phyloP scores from a whole-genome alignment of 768 basidiomycete species.

The Mycena capillaripes region DNA sequence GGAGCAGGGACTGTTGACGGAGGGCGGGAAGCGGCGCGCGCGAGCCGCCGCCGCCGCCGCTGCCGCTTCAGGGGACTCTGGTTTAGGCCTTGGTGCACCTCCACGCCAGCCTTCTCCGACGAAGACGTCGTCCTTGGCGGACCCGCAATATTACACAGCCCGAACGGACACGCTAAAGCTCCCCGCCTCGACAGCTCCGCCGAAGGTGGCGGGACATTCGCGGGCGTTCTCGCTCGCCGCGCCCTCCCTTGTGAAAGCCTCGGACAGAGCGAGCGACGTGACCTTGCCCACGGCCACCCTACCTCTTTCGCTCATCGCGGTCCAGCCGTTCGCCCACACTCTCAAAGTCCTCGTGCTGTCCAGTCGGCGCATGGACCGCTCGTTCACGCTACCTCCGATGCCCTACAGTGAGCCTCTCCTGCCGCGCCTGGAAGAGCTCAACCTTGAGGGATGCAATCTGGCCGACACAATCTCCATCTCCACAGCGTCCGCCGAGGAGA shows the following conservation, averaged over 20 bases:
- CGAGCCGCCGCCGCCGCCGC: slow-evolving; percentile 65
- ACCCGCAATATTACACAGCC: slow-evolving; percentile 72
- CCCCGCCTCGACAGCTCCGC: slow-evolving; percentile 70
- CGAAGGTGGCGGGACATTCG: slow-evolving; percentile 64
- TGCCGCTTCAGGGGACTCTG: slow-evolving; percentile 27
- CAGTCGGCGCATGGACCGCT: slow-evolving; percentile 77
- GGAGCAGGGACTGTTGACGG: slow-evolving; percentile 80
- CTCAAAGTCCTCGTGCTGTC: slow-evolving; percentile 71
- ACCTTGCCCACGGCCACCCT: slow-evolving; percentile 76
- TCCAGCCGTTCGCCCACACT: slow-evolving; percentile 71
- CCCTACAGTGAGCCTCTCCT: slow-evolving; percentile 58
- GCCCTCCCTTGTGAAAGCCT: slow-evolving; percentile 30
- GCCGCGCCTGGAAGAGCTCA: slow-evolving; percentile 80
- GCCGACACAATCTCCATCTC: slow-evolving; percentile 69
- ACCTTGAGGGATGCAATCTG: slow-evolving; percentile 80
- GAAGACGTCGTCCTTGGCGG: slow-evolving; percentile 57
- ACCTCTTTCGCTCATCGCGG: slow-evolving; percentile 72
- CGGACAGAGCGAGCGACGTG: slow-evolving; percentile 51
- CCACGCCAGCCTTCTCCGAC: slow-evolving; percentile 40
- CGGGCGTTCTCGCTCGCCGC: slow-evolving; percentile 73
- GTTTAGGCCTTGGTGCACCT: slow-evolving; percentile 44
- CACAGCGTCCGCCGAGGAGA: slow-evolving; percentile 47
- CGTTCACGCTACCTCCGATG: slow-evolving; percentile 66
- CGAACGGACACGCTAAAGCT: slow-evolving; percentile 72
- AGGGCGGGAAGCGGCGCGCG: slow-evolving; percentile 78